phyloP scores from a whole-genome alignment of 257 asterid genomes.

The Craterostigma plantagineum region DNA sequence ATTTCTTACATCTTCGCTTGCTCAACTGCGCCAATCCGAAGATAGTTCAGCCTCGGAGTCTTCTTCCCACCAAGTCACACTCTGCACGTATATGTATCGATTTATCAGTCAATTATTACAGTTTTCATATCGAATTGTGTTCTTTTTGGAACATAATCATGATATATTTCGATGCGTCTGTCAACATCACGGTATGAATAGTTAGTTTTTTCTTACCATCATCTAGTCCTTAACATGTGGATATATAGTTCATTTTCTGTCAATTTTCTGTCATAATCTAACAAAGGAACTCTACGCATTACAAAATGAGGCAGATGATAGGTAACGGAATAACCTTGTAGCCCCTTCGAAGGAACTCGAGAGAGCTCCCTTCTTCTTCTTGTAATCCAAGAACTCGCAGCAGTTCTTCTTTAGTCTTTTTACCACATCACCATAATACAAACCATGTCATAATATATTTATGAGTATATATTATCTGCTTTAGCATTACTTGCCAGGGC shows the following conservation, averaged over 20 bases:
- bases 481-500: slow-evolving; percentile 99
- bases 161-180: too few relatives aligned
- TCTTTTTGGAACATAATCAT: background rate
- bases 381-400: slow-evolving; percentile 77
- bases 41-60: slow-evolving; percentile 49
- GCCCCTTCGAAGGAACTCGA: slow-evolving; percentile 89
- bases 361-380: slow-evolving; percentile 93
- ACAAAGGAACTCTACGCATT: background rate
- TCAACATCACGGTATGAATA: too few relatives aligned
- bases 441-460: background rate
- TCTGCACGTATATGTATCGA: slow-evolving; percentile 36
- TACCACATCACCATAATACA: background rate
- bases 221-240: too few relatives aligned
- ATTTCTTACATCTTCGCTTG: too few relatives aligned
- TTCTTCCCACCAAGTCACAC: slow-evolving; percentile 96
- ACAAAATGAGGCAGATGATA: background rate
- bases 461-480: slow-evolving; percentile 36
- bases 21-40: slow-evolving; percentile 79
- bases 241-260: too few relatives aligned
- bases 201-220: too few relatives aligned
- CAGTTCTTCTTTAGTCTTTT: slow-evolving; percentile 83
- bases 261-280: too few relatives aligned
- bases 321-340: slow-evolving; percentile 43
- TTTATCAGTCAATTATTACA: slow-evolving; percentile 5
- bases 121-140: background rate